Conservation (phyloP, 108 stramenopile species). For the Epithemia pelagica region DNA sequence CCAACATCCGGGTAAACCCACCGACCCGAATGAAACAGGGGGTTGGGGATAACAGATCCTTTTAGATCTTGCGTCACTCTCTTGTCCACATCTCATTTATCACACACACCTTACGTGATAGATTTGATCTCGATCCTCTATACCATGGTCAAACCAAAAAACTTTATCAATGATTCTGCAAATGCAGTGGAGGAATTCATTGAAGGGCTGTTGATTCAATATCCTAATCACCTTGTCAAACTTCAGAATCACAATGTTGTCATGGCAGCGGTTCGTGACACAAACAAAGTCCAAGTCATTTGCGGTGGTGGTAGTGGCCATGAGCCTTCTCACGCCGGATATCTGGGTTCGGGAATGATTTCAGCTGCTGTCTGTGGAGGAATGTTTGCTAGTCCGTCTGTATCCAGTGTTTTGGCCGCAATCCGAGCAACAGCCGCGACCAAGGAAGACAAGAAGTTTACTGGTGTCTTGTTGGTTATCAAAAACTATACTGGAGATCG, state of each 20-base stretch:
- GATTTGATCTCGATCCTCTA: too few relatives aligned
- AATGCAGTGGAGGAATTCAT: constrained; percentile 75
- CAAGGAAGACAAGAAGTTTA: constrained; percentile 12
- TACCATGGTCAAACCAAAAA: constrained; percentile 64
- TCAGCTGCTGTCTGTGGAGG: constrained; percentile 94
- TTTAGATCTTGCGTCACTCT: too few relatives aligned
- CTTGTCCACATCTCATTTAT: too few relatives aligned
- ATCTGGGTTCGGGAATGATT: constrained; percentile 89
- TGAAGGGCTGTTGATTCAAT: constrained; percentile 61
- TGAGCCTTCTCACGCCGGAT: constrained; percentile 96
- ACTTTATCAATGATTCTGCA: constrained; percentile 73
- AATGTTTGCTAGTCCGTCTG: constrained; percentile 93
- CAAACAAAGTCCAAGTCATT: constrained; percentile 42
- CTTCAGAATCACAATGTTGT: constrained; percentile 57
- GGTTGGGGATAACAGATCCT: too few relatives aligned
- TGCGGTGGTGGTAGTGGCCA: constrained; percentile 97
- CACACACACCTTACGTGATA: too few relatives aligned
- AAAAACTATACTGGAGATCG: constrained; percentile 99
- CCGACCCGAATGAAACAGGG: too few relatives aligned
- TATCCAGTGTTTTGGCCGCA: constrained; percentile 80
- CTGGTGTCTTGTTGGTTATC: constrained; percentile 86
- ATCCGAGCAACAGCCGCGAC: constrained; percentile 74
- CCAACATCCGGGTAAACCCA: too few relatives aligned
- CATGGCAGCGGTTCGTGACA: constrained; percentile 7
- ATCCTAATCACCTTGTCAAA: constrained; percentile 65